Conservation (phyloP, 2,329 filamentous ascomycete genomes). For the Fusarium sacchari region DNA sequence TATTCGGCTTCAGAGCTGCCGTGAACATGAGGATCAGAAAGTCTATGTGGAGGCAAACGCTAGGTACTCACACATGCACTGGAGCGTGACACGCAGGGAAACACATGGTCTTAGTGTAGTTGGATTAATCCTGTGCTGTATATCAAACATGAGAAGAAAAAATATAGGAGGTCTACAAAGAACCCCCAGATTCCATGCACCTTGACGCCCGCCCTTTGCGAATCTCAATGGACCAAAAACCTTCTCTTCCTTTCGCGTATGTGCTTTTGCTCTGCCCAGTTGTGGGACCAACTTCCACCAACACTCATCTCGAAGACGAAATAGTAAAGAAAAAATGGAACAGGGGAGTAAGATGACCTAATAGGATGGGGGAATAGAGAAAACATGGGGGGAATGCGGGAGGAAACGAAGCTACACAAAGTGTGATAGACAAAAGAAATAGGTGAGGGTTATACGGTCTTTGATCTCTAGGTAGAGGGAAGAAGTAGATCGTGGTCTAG, state of each 20-base stretch:
- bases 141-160: constrained; percentile 26
- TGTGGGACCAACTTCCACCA: constrained; percentile 13
- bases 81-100: neutral
- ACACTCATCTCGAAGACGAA: constrained; percentile 31
- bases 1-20: neutral
- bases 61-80: neutral
- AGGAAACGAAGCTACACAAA: constrained; percentile 29
- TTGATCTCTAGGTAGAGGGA: constrained; percentile 7
- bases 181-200: constrained; percentile 38
- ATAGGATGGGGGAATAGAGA: constrained; percentile 21
- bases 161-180: constrained; percentile 20
- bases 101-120: constrained; percentile 22
- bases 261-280: constrained; percentile 31
- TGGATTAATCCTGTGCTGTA: constrained; percentile 27
- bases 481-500: constrained; percentile 47
- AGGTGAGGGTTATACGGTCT: constrained; percentile 21
- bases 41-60: too few species aligned
- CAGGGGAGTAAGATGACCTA: constrained; percentile 15
- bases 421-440: constrained; percentile 32
- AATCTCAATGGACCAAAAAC: constrained; percentile 38
- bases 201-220: constrained; percentile 43
- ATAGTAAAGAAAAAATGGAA: constrained; percentile 16
- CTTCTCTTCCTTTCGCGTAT: constrained; percentile 24
- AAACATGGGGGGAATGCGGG: constrained; percentile 9
- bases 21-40: neutral